A percentile compares a stretch with the other conserved stretches of the same genome.
Conservation (phyloP, 192 early-diverging fungal species). For the Mortierella antarctica region DNA sequence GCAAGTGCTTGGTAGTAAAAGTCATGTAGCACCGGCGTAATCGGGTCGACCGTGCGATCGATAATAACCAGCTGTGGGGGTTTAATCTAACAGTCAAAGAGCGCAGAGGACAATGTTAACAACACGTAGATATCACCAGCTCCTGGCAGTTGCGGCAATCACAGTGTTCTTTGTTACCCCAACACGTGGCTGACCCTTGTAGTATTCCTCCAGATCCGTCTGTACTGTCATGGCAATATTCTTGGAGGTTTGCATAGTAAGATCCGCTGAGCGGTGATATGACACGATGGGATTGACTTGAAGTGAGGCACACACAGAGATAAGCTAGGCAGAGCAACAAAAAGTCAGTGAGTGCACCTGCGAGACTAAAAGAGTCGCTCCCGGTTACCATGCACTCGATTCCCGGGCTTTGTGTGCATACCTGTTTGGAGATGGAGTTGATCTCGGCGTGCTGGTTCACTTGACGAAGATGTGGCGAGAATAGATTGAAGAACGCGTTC, state of each 20-base stretch:
- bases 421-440: conserved; percentile 43
- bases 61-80: conserved; percentile 78
- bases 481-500: conserved; percentile 51
- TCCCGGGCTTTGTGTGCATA: conserved; percentile 41
- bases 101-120: neutral
- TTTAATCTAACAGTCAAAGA: conserved; percentile 25
- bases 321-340: conserved; percentile 63
- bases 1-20: conserved; percentile 99
- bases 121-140: neutral
- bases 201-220: conserved; percentile 85
- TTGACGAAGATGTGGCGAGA: conserved; percentile 26
- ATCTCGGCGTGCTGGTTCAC: conserved; percentile 31
- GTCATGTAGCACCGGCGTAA: conserved; percentile 94
- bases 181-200: conserved; percentile 72
- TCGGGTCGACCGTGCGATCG: conserved; percentile 92
- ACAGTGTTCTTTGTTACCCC: conserved; percentile 48
- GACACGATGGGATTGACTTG: conserved; percentile 95
- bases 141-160: no score
- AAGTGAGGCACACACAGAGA: conserved; percentile 88
- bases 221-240: conserved; percentile 88
- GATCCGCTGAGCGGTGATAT: conserved; percentile 84
- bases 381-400: no score
- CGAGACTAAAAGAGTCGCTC: no score
- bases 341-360: neutral
- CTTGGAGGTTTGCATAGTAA: conserved; percentile 69